Conservation (phyloP, 192 early-diverging fungal genomes). For the Dissophora ornata region DNA sequence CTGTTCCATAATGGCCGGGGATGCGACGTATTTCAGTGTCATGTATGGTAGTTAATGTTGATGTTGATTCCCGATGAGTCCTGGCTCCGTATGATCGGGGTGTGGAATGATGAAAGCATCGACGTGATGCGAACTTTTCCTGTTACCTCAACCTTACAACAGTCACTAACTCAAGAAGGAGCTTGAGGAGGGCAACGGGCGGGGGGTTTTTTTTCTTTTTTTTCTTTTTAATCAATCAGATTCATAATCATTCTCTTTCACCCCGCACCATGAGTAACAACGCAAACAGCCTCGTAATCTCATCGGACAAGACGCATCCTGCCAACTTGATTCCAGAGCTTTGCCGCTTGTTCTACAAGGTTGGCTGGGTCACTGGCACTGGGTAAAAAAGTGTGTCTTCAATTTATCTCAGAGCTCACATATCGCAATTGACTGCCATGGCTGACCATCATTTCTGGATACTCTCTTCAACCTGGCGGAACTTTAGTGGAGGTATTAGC, state of each 20-base stretch:
- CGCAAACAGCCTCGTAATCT: slow-evolving; percentile 61
- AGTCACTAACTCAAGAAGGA: too few relatives aligned
- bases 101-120: background rate
- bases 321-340: slow-evolving; percentile 94
- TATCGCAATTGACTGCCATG: background rate
- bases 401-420: too few relatives aligned
- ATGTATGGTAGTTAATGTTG: too few relatives aligned
- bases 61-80: slow-evolving; percentile 2
- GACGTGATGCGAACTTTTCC: too few relatives aligned
- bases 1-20: slow-evolving; percentile 22
- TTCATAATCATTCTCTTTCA: too few relatives aligned
- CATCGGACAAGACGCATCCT: slow-evolving; percentile 72
- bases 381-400: too few relatives aligned
- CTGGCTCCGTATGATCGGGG: background rate
- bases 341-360: slow-evolving; percentile 86
- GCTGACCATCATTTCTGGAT: background rate
- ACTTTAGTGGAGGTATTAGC: slow-evolving; percentile 79
- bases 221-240: too few relatives aligned
- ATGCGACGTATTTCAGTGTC: background rate
- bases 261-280: slow-evolving; percentile 30
- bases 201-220: too few relatives aligned
- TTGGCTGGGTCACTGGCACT: slow-evolving; percentile 97
- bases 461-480: background rate
- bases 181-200: too few relatives aligned
- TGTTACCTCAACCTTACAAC: too few relatives aligned